Evolutionary conservation across 2,329 filamentous ascomycete genomes (phyloP), one percentile per base, ranked within the genome.

Genomic region (Eutypella sp.): DNA sequence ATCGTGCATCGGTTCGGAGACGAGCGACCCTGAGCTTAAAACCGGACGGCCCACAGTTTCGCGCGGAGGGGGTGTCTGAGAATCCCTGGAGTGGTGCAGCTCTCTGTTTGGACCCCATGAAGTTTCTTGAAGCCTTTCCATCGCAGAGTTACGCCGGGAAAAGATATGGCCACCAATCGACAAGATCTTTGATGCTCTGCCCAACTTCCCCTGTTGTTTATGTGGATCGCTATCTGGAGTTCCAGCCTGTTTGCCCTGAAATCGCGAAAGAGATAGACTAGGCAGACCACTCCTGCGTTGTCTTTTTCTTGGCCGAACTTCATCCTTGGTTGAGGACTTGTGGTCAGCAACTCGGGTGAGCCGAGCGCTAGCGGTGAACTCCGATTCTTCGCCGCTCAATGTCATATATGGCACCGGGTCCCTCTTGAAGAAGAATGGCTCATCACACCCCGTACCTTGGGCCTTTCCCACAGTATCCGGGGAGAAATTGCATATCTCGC

Each of bases 401-500:
- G 27, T 48, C 34, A 45, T 53, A 40, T 54, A 58, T 2, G 48
- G 45, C n/a, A 52, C 49, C n/a, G 37, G 40, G 11, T 58, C 51
- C 40, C 52, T 48, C 18, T 51, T 55, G 48, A 54, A 59, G 48
- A 59, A 59, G 47, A 61, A 62, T 8, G 57, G 56, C 40, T 61
- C 56, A 25, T 59, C 55, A n/a, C 58, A 41, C 8, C 49, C 48
- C 16, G 42, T 39, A 27, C 47, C 45, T 38, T 46, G 58, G 15
- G 51, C 41, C 45, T 50, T 50, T 11, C 49, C 49, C n/a, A 44
- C 16, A 40, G 23, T 52, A 38, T 54, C 48, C 9, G 57, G 48
- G 18, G 60, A 62, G 43, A 61, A 59, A 39, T 43, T 58, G 33
- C 55, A 61, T 45, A 59, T 57, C 25, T 62, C 57, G 13, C 58